Evolutionary conservation across 768 basidiomycete genomes (phyloP).

Genomic region (Porphyrellus cyaneotinctus): DNA sequence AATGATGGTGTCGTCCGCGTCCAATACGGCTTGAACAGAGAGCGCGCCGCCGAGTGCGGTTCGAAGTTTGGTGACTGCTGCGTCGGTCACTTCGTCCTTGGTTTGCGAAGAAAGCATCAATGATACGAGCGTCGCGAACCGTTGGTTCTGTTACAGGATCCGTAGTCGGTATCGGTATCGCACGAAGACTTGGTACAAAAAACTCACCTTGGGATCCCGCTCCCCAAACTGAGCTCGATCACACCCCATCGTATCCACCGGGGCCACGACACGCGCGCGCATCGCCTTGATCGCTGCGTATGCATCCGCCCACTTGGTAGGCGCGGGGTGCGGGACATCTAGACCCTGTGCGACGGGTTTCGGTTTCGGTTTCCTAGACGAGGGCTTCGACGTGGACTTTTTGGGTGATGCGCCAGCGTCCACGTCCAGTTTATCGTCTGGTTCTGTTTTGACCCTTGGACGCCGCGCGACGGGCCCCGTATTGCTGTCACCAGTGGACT

Average conservation of each 20-base stretch:
- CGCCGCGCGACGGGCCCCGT: too few species aligned
- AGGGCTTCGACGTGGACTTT: too few species aligned
- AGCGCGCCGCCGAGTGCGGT: constrained; percentile 73
- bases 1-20: constrained; percentile 59
- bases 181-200: too few species aligned
- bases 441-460: not conserved
- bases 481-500: not conserved
- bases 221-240: constrained; percentile 64
- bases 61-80: constrained; percentile 74
- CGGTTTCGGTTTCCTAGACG: constrained; percentile 45
- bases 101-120: constrained; percentile 97
- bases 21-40: constrained; percentile 64
- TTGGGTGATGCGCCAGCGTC: too few species aligned
- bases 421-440: too few species aligned
- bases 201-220: constrained; percentile 58
- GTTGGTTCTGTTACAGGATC: constrained; percentile 57
- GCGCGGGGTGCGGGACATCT: constrained; percentile 61
- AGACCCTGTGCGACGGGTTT: constrained; percentile 47
- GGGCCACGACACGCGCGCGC: constrained; percentile 68
- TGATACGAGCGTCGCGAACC: constrained; percentile 83
- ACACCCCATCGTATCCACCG: constrained; percentile 93
- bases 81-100: constrained; percentile 84
- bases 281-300: constrained; percentile 74
- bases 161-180: too few species aligned
- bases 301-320: constrained; percentile 60